Evolutionary conservation across 352 stramenopile genomes (phyloP).

Genomic region (Phytopythium boreale): DNA sequence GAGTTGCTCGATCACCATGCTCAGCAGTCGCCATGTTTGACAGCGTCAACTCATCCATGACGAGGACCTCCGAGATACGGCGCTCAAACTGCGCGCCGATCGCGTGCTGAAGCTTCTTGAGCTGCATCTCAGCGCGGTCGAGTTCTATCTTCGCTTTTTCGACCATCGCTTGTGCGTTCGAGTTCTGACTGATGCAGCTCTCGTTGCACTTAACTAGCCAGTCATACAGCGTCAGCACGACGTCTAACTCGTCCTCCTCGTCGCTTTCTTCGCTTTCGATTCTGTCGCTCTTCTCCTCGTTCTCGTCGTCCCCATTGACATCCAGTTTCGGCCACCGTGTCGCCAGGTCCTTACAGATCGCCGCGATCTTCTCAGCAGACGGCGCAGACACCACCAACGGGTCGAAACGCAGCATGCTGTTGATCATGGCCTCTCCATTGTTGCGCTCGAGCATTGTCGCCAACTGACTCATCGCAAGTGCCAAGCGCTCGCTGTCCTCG

Average conservation of each 20-base stretch:
- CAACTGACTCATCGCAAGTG: constrained; percentile 38
- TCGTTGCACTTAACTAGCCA: constrained; percentile 63
- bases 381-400: constrained; percentile 37
- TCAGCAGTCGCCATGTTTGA: not conserved
- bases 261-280: constrained; percentile 15
- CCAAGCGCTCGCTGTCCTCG: constrained; percentile 9
- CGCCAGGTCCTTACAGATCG: constrained; percentile 28
- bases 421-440: constrained; percentile 39
- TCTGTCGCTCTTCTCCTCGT: not conserved
- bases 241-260: constrained; percentile 19
- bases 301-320: not conserved
- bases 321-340: constrained; percentile 12
- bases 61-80: constrained; percentile 43
- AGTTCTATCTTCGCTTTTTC: constrained; percentile 43
- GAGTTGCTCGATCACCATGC: not conserved
- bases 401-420: constrained; percentile 62
- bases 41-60: not conserved
- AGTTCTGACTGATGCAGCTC: constrained; percentile 37
- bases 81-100: constrained; percentile 62
- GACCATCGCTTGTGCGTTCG: constrained; percentile 29
- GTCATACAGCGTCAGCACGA: constrained; percentile 50
- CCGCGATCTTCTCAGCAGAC: constrained; percentile 30
- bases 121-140: constrained; percentile 48
- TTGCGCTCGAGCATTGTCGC: constrained; percentile 39
- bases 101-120: constrained; percentile 51